Conservation (phyloP, 169 alveolate genomes). For the Plasmodium blacklocki region DNA sequence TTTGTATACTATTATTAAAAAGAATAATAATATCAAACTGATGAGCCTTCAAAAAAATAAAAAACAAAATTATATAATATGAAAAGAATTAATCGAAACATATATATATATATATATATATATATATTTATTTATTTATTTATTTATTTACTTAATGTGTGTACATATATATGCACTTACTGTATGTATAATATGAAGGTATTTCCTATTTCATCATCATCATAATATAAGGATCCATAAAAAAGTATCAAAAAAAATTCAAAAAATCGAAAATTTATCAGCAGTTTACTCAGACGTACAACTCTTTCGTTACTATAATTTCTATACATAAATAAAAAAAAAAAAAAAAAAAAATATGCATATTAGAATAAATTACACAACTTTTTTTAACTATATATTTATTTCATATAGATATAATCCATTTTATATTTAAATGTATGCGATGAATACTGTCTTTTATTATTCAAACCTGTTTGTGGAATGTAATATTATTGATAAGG, state of each 20-base stretch:
- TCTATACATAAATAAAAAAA: constrained; percentile 15
- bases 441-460: neutral
- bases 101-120: neutral
- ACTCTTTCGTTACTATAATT: constrained; percentile 72
- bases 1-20: constrained; percentile 57
- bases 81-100: neutral
- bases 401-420: neutral
- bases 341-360: neutral
- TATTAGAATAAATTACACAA: constrained; percentile 1
- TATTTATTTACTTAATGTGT: too few species aligned
- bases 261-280: constrained; percentile 71
- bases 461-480: constrained; percentile 59
- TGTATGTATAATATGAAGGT: constrained; percentile 49
- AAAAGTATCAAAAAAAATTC: constrained; percentile 75
- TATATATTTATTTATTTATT: too few species aligned
- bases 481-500: constrained; percentile 61
- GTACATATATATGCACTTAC: constrained; percentile 13
- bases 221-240: constrained; percentile 72
- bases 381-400: neutral
- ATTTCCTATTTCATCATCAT: constrained; percentile 71
- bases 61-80: constrained; percentile 1
- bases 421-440: neutral
- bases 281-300: constrained; percentile 62
- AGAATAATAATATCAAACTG: constrained; percentile 54
- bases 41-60: constrained; percentile 29